Percentiles rank a stretch among this genome's conserved stretches.
phyloP scores from a whole-genome alignment of 2,329 filamentous ascomycete species.

The Venturia nashicola region DNA sequence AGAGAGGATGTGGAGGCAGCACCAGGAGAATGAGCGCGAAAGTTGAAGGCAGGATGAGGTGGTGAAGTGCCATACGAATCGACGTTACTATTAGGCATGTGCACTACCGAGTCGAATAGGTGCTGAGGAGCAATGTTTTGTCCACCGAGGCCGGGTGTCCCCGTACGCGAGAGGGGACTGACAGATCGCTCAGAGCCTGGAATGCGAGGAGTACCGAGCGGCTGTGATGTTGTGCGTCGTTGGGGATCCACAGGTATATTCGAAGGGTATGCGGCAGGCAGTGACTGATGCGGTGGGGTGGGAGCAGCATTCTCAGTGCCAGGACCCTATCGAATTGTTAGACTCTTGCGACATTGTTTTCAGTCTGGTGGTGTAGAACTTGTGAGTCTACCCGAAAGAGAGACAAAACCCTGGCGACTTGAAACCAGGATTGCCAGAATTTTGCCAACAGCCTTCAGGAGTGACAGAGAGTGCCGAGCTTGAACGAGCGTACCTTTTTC shows the following conservation, averaged over 20 bases:
- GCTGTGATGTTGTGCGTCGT: slow-evolving; percentile 15
- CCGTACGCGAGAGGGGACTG: slow-evolving; percentile 67
- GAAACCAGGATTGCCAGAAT: not conserved
- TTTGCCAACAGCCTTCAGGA: not conserved
- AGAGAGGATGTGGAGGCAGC: slow-evolving; percentile 29
- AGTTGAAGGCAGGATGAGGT: slow-evolving; percentile 29
- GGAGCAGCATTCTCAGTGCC: not conserved
- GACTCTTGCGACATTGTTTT: not conserved
- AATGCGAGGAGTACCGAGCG: slow-evolving; percentile 46
- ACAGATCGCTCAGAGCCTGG: slow-evolving; percentile 61
- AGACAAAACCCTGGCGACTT: not conserved
- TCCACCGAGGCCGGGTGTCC: slow-evolving; percentile 58
- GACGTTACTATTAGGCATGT: not conserved
- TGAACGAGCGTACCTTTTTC: not conserved
- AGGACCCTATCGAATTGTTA: not conserved
- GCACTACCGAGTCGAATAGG: slow-evolving; percentile 48
- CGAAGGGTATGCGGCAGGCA: slow-evolving; percentile 26
- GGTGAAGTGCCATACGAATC: slow-evolving; percentile 31
- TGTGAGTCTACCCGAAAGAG: not conserved
- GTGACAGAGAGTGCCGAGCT: not conserved
- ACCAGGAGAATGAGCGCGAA: slow-evolving; percentile 43
- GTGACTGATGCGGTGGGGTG: not conserved
- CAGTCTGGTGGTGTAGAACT: not conserved
- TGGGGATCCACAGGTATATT: not conserved
- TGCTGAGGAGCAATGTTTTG: slow-evolving; percentile 60